These are phyloP conservation scores for Sporothrix mexicana DNA, from an alignment of 2,329 filamentous ascomycete genomes.

Conservation along the genomic window DNA sequence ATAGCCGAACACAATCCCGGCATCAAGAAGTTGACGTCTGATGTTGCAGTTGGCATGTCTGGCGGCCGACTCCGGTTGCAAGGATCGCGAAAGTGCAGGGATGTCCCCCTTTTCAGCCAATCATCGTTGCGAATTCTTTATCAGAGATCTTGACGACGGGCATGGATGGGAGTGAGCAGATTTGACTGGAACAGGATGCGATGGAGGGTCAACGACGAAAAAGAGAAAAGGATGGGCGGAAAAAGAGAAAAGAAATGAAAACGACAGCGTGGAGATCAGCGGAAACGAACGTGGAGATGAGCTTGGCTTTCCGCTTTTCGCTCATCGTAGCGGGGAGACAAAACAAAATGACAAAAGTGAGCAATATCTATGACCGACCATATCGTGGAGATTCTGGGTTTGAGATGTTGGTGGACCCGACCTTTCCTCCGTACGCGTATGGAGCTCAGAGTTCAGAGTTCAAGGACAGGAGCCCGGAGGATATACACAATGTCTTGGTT, in stretches of 20 bases:
- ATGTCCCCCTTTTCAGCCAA: neutral
- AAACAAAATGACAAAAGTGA: neutral
- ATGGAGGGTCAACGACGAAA: neutral
- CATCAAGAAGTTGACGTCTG: neutral
- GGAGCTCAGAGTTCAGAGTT: too few relatives aligned
- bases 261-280: slow-evolving; percentile 2
- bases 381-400: neutral
- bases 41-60: neutral
- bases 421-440: neutral
- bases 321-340: slow-evolving; percentile 7
- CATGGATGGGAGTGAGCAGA: neutral
- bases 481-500: neutral
- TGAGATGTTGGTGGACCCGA: neutral
- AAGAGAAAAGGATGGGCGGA: too few relatives aligned
- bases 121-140: slow-evolving; percentile 1
- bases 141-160: neutral
- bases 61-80: slow-evolving; percentile 20
- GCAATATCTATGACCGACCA: slow-evolving; percentile 22
- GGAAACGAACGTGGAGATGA: slow-evolving; percentile 14
- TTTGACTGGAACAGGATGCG: neutral
- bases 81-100: neutral
- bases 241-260: neutral
- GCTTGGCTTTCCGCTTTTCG: neutral
- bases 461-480: too few relatives aligned
- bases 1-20: neutral